Evolutionary conservation across 768 basidiomycete species (phyloP), one percentile per base, ranked within the genome.

Genomic region (Crepidotus variabilis): DNA sequence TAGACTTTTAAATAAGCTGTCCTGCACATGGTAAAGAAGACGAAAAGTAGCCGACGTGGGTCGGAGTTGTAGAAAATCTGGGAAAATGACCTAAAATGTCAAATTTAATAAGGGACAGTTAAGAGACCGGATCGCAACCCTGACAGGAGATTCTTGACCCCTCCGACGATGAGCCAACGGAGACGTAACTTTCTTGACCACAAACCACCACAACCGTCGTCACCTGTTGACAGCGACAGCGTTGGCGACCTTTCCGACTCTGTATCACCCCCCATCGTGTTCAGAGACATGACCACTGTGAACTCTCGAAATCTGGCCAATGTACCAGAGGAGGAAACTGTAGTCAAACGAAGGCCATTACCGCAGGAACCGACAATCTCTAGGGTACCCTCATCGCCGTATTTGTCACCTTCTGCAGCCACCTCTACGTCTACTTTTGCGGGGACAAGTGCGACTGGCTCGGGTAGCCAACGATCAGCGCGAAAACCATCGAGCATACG

Each of bases 401-500:
- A 63, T 47, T 50, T 61, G 13, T 51, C 62, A 10, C 51, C 57
- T 16, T 62, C 66, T 20, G 55, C 67, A 13, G 54, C 61, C 16
- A 62, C 46, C 22, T 65, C 67, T 24, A 58, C 63, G 8, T 56
- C 61, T 0, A 61, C 60, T 1, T 57, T 62, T 48, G 59, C 56
- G 50, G 54, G 33, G 33, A 46, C 46, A 36, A 45, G 39, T 10
- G 35, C 52, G 32, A 51, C 47, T 14, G 47, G 20, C 24, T 21
- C 33, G 10, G 34, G 54, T 7, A 51, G 23, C 39, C 2, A 23
- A 24, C 62, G 57, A 47, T 48, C 58, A 33, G 51, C 61, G 47
- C 65, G 61, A 51, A 65, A 64, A 36, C 57, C 72, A 13, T 58
- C 74, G 1, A 75, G 74, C 43, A 67, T 70, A 34, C 67, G 73